Base-by-base conservation (phyloP, 768 basidiomycete genomes). In the Roridomyces roridus region DNA sequence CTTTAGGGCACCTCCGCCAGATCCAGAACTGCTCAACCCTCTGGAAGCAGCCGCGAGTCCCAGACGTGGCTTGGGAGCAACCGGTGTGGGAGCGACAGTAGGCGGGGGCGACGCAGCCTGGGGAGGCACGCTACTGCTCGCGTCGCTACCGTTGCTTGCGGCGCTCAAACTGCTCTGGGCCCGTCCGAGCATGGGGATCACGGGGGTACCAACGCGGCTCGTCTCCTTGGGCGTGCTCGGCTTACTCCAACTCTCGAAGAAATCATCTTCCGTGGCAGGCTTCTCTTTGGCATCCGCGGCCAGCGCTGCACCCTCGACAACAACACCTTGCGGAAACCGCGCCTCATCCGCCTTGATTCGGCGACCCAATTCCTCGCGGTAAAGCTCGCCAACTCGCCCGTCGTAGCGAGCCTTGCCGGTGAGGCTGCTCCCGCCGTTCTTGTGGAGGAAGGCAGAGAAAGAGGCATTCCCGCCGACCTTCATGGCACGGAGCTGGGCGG, bases 181-280 rank as follows among this genome's bases (percentile, higher is more conserved):
- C 6, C 60, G 55, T 12, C 57, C 61, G 1, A 59, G 1, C n/a
- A 63, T 49, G 3, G 57, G 61, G 18, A 63, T 49, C 24, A 59
- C 57, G 10, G 61, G 61, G 41, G 57, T 63, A 48, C 61, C 61
- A 15, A 58, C 60, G 3, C 60, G 60, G 35, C 60, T 62, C 39
- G 51, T 51, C 39, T 59, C 61, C 68, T 82, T 85, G 5, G 84
- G 81, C 7, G 83, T 82, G 29, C 80, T 74, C 1, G 92, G 89
- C 70, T 96, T 96, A 60, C 96, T 94, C 96, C 96, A 98, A 24
- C 92, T 91, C 43, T 92, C 87, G 76, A 98, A 99, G 74, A 99
- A 99, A 70, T 98, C 96, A 9, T 97, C 96, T 48, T 94, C 94
- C 0, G 76, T 74, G n/a, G 35, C 59, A n/a, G n/a, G n/a, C n/a